These are phyloP conservation scores for Atkinsonella texensis DNA, from an alignment of 2,329 filamentous ascomycete genomes.

Conservation along the genomic window DNA sequence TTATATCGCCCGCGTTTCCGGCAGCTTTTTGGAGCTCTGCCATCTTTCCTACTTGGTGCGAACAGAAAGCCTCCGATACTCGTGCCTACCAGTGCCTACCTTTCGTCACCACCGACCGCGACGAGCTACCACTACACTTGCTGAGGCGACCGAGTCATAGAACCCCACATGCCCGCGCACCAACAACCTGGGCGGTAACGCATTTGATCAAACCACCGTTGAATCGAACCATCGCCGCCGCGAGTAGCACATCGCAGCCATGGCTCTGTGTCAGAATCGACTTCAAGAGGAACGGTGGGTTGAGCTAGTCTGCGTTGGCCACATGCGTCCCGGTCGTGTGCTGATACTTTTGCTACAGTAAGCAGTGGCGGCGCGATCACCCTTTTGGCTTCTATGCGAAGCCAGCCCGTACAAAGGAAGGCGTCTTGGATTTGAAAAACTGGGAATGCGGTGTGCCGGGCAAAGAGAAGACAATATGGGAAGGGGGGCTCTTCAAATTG, in stretches of 20 bases:
- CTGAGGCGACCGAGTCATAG: neutral
- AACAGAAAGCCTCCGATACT: neutral
- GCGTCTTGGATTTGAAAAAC: conserved; percentile 79
- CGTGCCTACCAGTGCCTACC: neutral
- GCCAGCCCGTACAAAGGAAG: conserved; percentile 66
- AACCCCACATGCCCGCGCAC: neutral
- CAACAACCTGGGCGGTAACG: neutral
- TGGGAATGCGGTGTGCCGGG: conserved; percentile 97
- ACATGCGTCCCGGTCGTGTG: neutral
- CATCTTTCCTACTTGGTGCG: neutral
- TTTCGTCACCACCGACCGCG: neutral
- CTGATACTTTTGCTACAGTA: conserved; percentile 40
- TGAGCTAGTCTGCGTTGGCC: neutral
- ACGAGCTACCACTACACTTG: neutral
- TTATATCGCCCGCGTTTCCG: neutral
- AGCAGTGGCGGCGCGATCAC: conserved; percentile 94
- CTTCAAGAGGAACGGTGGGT: conserved; percentile 77
- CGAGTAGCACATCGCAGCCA: conserved; percentile 24
- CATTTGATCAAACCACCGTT: neutral
- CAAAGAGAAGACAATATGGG: conserved; percentile 95
- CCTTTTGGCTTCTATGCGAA: conserved; percentile 96
- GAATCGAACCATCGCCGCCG: neutral
- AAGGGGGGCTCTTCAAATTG: conserved; percentile 93
- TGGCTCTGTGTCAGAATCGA: conserved; percentile 83
- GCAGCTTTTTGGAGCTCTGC: neutral